phyloP scores from a whole-genome alignment of 1,284 basidiomycete species.

The Melampsora larici-populina region DNA sequence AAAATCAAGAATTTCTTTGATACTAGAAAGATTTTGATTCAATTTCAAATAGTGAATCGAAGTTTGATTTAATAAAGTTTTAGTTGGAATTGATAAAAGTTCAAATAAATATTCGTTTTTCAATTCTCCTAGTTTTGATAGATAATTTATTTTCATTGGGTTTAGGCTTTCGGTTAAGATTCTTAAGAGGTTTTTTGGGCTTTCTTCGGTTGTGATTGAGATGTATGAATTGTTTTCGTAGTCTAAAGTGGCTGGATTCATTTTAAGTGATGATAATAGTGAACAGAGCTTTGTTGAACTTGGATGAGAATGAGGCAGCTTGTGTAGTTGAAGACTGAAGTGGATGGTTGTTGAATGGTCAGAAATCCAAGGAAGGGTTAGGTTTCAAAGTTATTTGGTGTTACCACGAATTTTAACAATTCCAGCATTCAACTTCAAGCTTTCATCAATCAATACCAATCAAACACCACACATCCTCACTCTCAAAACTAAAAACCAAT shows the following conservation, averaged over 20 bases:
- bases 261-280: neutral
- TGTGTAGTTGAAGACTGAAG: too few species aligned
- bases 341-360: too few species aligned
- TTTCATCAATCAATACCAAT: too few species aligned
- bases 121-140: neutral
- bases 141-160: neutral
- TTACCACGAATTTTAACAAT: too few species aligned
- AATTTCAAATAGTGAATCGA: neutral
- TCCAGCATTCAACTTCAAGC: too few species aligned
- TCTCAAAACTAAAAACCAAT: too few species aligned
- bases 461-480: too few species aligned
- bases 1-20: neutral
- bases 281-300: too few species aligned
- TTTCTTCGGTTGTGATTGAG: neutral
- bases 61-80: neutral
- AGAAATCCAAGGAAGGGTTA: too few species aligned
- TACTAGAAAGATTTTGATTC: neutral
- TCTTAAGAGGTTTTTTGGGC: neutral
- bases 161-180: neutral
- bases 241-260: neutral
- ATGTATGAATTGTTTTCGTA: neutral
- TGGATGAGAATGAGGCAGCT: too few species aligned
- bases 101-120: neutral
- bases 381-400: too few species aligned
- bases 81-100: neutral